Base-by-base conservation (phyloP, 768 basidiomycete species). In the Tephrocybe sp. region DNA sequence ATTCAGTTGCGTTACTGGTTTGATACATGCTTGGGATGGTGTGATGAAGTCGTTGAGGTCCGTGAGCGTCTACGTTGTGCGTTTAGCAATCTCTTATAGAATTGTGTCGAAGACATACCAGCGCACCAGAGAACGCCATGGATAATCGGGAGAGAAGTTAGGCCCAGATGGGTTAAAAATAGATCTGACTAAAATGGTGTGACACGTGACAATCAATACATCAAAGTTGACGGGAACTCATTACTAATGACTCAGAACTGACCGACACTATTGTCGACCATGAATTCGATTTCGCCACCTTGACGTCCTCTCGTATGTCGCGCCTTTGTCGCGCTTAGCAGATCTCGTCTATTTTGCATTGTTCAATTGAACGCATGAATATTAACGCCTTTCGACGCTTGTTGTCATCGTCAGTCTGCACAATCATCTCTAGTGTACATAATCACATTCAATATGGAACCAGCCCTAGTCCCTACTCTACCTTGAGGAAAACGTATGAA, bases 1-100 rank as follows among this genome's bases (percentile, higher is more conserved):
- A 39, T 39, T 39, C 7, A 62, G 51, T 53, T 79, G 67, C 72
- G 79, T 67, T 20, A 98, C 93, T 0, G 97, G 96, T 63, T 98
- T 97, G 71, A 98, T 98, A 69, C 97, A 99, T 17, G 90, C 90
- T 71, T 98, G 96, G 1, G 93, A 89, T 1, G 97, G 97, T 0
- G 92, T 89, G 37, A 99, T 91, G 67, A 94, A 99, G 69, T 98
- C 97, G 67, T 98, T 98, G 44, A 98, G 79, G 69, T 96, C 95
- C 17, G 92, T 93, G 41, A 98, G 73, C 8, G 89, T 94, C 92
- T 94, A 46, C 26, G 26, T 15, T 7, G 34, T 9, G 34, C n/a
- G n/a, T 12, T 36, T 11, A 51, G 50, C 37, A 3, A 48, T 51
- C 41, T 21, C n/a, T n/a, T 45, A 21, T 23, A 43, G 10, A 32